Evolutionary conservation across 163 green algal species (phyloP).

Genomic region (Scenedesmus sp.): DNA sequence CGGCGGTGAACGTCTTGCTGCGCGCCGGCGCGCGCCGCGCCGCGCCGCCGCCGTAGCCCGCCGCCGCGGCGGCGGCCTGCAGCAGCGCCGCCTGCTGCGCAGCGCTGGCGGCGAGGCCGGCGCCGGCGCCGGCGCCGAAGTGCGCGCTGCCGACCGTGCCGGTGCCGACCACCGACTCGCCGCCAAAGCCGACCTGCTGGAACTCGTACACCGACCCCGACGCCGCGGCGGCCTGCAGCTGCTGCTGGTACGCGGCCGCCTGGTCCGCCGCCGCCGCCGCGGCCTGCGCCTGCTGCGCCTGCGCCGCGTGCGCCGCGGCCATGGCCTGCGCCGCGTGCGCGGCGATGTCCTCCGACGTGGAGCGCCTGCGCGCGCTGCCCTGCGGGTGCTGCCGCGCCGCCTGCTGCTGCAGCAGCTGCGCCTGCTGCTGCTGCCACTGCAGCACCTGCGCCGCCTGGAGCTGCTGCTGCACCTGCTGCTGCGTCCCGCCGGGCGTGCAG

Average conservation of each 20-base stretch:
- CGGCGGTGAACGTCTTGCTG: slow-evolving; percentile 39
- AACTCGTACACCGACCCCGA: slow-evolving; percentile 28
- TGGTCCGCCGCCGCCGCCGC: not conserved
- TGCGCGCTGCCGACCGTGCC: not conserved
- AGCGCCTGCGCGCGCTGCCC: slow-evolving; percentile 2
- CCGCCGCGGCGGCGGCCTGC: slow-evolving; percentile 11
- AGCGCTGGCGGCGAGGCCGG: not conserved
- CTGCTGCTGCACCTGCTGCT: not conserved
- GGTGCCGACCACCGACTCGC: slow-evolving; percentile 4
- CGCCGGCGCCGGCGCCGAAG: not conserved
- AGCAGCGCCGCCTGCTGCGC: slow-evolving; percentile 18
- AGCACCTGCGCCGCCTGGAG: not conserved
- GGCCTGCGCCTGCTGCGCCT: not conserved
- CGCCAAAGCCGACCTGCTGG: slow-evolving; percentile 34
- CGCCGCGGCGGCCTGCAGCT: not conserved
- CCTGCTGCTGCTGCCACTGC: not conserved
- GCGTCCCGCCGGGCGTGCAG: not conserved
- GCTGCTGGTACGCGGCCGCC: not conserved
- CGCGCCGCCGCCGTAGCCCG: not conserved
- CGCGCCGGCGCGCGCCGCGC: not conserved
- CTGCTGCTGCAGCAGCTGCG: slow-evolving; percentile 8
- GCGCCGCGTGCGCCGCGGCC: not conserved
- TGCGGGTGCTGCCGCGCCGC: not conserved
- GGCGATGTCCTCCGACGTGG: no score
- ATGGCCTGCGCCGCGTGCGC: not conserved